Conservation (phyloP, 2,329 filamentous ascomycete genomes). For the Pseudogymnoascus verrucosus region DNA sequence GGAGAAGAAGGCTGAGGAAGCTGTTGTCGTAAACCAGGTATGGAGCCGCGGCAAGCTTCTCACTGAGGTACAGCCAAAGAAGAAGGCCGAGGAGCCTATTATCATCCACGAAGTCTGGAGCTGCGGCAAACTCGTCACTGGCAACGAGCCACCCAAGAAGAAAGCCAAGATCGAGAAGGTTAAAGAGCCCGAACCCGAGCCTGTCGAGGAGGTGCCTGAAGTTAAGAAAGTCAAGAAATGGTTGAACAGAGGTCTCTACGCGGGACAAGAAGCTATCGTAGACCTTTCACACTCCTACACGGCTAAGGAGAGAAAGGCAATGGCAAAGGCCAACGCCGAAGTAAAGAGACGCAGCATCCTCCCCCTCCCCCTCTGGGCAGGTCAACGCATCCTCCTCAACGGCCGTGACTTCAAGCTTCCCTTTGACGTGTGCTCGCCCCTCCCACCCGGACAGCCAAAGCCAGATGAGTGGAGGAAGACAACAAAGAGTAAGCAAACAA, state of each 20-base stretch:
- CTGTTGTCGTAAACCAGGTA: constrained; percentile 44
- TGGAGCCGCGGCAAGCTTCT: constrained; percentile 60
- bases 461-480: constrained; percentile 89
- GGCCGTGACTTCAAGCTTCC: constrained; percentile 82
- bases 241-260: constrained; percentile 75
- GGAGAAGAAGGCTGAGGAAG: constrained; percentile 24
- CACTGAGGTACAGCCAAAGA: constrained; percentile 31
- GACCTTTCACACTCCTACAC: constrained; percentile 10
- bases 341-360: constrained; percentile 48
- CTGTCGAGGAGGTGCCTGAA: constrained; percentile 29
- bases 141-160: constrained; percentile 17
- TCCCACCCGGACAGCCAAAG: constrained; percentile 79
- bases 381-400: constrained; percentile 41
- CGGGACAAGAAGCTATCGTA: constrained; percentile 55
- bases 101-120: constrained; percentile 1
- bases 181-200: constrained; percentile 29
- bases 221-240: constrained; percentile 58
- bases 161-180: constrained; percentile 29
- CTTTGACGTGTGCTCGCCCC: constrained; percentile 80
- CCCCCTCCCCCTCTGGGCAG: constrained; percentile 72
- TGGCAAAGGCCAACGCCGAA: constrained; percentile 34
- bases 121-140: constrained; percentile 12
- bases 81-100: constrained; percentile 13
- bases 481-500: constrained; percentile 64
- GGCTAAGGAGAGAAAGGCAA: constrained; percentile 41